Evolutionary conservation across 73 alveolate genomes (phyloP).

Genomic region (Diophrys appendiculata): DNA sequence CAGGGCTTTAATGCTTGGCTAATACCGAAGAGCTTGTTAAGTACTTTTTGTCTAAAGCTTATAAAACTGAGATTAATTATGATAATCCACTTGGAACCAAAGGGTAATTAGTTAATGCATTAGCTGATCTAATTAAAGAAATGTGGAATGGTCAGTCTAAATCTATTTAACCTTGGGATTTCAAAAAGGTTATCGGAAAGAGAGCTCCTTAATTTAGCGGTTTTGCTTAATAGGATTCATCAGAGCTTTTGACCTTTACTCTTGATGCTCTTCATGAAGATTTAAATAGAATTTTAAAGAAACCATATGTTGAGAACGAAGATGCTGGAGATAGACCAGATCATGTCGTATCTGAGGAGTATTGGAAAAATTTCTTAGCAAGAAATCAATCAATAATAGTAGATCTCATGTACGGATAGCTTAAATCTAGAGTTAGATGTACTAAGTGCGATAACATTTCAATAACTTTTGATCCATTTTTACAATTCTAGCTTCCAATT

Average conservation of each 20-base stretch:
- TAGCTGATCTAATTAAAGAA: conserved; percentile 85
- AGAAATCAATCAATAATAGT: conserved; percentile 76
- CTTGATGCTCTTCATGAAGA: conserved; percentile 98
- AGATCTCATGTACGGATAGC: conserved; percentile 86
- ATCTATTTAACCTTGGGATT: conserved; percentile 62
- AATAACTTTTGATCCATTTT: conserved; percentile 86
- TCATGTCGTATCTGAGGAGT: conserved; percentile 54
- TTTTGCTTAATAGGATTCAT: conserved; percentile 79
- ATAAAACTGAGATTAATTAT: conserved; percentile 80
- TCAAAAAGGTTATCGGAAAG: conserved; percentile 74
- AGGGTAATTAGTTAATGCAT: conserved; percentile 89
- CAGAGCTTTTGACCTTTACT: conserved; percentile 90
- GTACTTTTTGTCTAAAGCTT: conserved; percentile 74
- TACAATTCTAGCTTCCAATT: conserved; percentile 71
- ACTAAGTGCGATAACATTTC: conserved; percentile 64
- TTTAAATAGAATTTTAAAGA: conserved; percentile 72
- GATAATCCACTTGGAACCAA: conserved; percentile 94
- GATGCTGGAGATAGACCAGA: conserved; percentile 54
- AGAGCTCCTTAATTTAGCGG: conserved; percentile 77
- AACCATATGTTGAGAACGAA: conserved; percentile 55
- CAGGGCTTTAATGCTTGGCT: conserved; percentile 92
- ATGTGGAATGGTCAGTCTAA: conserved; percentile 77
- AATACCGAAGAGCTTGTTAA: conserved; percentile 83
- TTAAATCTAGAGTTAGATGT: conserved; percentile 77
- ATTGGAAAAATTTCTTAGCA: conserved; percentile 70